These are phyloP conservation scores for Hyphopichia khmerensis DNA, from an alignment of 1,139 yeast species.

Conservation along the genomic window DNA sequence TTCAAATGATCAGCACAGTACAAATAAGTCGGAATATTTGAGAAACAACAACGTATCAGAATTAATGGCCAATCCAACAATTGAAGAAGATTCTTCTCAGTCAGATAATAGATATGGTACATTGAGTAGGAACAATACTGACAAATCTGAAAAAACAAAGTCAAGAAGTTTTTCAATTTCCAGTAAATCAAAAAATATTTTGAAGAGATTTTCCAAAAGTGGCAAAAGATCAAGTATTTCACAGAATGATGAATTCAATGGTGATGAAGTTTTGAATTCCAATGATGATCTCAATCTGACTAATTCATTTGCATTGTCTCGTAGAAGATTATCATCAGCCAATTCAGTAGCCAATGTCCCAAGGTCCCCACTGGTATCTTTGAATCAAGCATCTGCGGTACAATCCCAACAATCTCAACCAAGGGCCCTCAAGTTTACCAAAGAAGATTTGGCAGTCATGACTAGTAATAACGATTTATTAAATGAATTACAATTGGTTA, in stretches of 20 bases:
- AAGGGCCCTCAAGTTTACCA: conserved; percentile 35
- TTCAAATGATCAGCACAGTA: conserved; percentile 12
- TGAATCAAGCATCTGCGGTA: background rate
- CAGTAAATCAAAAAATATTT: conserved; percentile 29
- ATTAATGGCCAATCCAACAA: background rate
- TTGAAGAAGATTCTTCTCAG: conserved; percentile 2
- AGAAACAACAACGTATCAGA: background rate
- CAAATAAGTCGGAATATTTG: background rate
- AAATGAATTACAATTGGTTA: conserved; percentile 64
- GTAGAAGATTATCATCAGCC: conserved; percentile 2
- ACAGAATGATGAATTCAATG: conserved; percentile 8
- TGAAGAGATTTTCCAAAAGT: conserved; percentile 35
- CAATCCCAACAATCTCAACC: conserved; percentile 4
- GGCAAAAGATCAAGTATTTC: conserved; percentile 15
- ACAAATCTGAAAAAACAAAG: conserved; percentile 15
- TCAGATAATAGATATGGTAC: conserved; percentile 1
- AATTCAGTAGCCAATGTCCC: background rate
- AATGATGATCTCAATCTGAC: background rate
- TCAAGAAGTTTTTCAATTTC: conserved; percentile 26
- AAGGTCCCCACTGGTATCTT: background rate
- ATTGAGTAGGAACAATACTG: conserved; percentile 3
- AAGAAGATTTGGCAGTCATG: conserved; percentile 63
- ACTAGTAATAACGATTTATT: conserved; percentile 57
- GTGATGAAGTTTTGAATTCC: conserved; percentile 7
- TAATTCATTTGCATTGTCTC: conserved; percentile 5